phyloP scores from a whole-genome alignment of 1,284 basidiomycete genomes.

The Cronartium quercuum region DNA sequence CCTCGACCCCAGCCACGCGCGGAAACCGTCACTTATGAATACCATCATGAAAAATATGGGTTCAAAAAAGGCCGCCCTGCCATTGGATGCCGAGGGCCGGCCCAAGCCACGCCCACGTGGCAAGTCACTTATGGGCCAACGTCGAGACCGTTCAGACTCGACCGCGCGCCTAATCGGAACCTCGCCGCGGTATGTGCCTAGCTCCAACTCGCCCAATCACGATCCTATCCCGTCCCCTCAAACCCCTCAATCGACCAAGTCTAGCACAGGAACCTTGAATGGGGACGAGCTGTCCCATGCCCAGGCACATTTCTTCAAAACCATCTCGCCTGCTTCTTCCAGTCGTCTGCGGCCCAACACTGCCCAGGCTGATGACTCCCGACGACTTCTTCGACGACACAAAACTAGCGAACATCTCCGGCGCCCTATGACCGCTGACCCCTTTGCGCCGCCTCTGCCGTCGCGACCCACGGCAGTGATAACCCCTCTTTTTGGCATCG shows the following conservation, averaged over 20 bases:
- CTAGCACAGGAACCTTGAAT: slow-evolving; percentile 7
- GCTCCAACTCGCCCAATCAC: background rate
- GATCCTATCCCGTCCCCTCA: slow-evolving; percentile 18
- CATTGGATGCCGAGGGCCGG: slow-evolving; percentile 17
- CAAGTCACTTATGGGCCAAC: slow-evolving; percentile 25
- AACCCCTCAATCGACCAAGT: slow-evolving; percentile 6
- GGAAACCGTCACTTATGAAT: slow-evolving; percentile 35
- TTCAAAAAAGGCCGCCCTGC: slow-evolving; percentile 18
- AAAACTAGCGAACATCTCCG: slow-evolving; percentile 36
- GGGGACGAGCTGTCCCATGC: slow-evolving; percentile 26
- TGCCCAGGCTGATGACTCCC: slow-evolving; percentile 1
- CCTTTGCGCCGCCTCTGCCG: background rate
- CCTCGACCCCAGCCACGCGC: slow-evolving; percentile 29
- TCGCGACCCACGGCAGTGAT: slow-evolving; percentile 10
- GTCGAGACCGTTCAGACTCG: slow-evolving; percentile 28
- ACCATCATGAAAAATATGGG: slow-evolving; percentile 34
- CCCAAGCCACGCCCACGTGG: slow-evolving; percentile 22
- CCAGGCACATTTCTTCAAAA: slow-evolving; percentile 37
- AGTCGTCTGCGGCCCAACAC: slow-evolving; percentile 27
- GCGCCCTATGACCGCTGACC: slow-evolving; percentile 31
- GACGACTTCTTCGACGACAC: slow-evolving; percentile 9
- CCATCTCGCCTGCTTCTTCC: slow-evolving; percentile 31
- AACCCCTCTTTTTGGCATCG: slow-evolving; percentile 34
- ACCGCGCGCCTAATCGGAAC: slow-evolving; percentile 16
- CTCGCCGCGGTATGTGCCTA: slow-evolving; percentile 8